Evolutionary conservation across 805 yeast genomes (phyloP).

Genomic region (Hanseniaspora lachancei): DNA sequence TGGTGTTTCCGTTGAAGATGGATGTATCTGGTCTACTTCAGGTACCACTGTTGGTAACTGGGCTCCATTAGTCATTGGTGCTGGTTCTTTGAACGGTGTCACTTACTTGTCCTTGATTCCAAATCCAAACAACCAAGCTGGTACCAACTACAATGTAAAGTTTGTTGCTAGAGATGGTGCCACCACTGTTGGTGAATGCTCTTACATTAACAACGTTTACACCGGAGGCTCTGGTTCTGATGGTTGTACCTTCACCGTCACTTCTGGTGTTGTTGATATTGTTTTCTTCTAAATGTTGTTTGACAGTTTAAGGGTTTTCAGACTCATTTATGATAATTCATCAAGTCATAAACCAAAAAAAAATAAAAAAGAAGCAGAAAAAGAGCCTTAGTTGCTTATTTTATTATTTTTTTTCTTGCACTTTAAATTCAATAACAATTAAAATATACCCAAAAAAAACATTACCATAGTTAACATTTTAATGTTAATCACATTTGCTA

Average conservation of each 20-base stretch:
- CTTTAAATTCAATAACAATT: background rate
- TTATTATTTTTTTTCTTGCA: background rate
- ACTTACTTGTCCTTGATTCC: slow-evolving; percentile 63
- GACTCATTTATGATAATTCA: too few relatives aligned
- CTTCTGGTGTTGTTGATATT: slow-evolving; percentile 47
- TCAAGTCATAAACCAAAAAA: background rate
- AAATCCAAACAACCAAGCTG: slow-evolving; percentile 52
- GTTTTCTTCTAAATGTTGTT: slow-evolving; percentile 34
- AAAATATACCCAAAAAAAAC: background rate
- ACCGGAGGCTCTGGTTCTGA: slow-evolving; percentile 45
- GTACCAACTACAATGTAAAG: slow-evolving; percentile 53
- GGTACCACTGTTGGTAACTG: slow-evolving; percentile 59
- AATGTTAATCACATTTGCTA: background rate
- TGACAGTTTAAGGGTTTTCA: background rate
- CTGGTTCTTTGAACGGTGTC: slow-evolving; percentile 50
- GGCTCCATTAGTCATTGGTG: slow-evolving; percentile 70
- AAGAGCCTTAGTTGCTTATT: background rate
- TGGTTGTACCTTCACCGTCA: slow-evolving; percentile 67
- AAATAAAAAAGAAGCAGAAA: background rate
- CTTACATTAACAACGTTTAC: slow-evolving; percentile 66
- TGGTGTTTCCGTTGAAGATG: slow-evolving; percentile 54
- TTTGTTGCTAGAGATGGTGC: slow-evolving; percentile 61
- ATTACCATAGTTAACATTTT: too few relatives aligned
- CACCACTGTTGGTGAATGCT: slow-evolving; percentile 55
- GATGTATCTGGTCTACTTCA: slow-evolving; percentile 57